A percentile compares a stretch with the other conserved stretches of the same genome.
Conservation (phyloP, 2,329 filamentous ascomycete species). For the Aaosphaeria arxii region DNA sequence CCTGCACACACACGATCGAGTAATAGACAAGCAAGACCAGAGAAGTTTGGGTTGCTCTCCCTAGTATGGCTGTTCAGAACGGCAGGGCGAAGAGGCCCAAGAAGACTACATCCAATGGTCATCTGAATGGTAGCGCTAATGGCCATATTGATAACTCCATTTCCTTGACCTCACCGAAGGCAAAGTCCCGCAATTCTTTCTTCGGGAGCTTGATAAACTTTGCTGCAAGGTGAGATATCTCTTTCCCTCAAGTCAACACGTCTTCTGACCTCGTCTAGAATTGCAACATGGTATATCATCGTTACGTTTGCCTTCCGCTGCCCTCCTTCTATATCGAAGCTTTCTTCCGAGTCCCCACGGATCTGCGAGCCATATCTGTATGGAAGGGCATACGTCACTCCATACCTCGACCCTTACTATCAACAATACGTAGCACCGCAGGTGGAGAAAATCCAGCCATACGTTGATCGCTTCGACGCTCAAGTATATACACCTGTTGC, state of each 20-base stretch:
- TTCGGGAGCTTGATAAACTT: conserved; percentile 29
- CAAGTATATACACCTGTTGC: conserved; percentile 67
- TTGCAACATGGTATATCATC: conserved; percentile 83
- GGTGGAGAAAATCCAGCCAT: conserved; percentile 72
- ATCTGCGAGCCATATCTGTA: conserved; percentile 79
- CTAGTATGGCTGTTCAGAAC: conserved; percentile 35
- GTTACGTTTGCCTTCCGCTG: conserved; percentile 79
- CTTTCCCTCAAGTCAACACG: neutral
- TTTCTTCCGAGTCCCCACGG: conserved; percentile 67
- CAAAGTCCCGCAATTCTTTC: conserved; percentile 18
- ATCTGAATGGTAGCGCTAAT: conserved; percentile 21
- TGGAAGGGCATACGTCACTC: conserved; percentile 65
- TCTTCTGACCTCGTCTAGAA: conserved; percentile 37
- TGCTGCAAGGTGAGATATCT: conserved; percentile 5
- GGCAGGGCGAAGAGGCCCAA: conserved; percentile 36
- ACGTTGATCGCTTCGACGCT: conserved; percentile 57
- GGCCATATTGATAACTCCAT: conserved; percentile 25
- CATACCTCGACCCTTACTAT: conserved; percentile 83
- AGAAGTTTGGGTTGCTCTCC: neutral
- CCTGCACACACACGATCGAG: too few relatives aligned
- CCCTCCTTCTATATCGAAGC: conserved; percentile 64
- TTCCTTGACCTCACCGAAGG: conserved; percentile 10
- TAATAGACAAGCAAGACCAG: too few relatives aligned
- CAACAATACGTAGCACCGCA: conserved; percentile 80
- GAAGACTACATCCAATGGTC: conserved; percentile 19